These are phyloP conservation scores for Plicaturopsis crispa DNA, from an alignment of 768 basidiomycete genomes.

Conservation along the genomic window DNA sequence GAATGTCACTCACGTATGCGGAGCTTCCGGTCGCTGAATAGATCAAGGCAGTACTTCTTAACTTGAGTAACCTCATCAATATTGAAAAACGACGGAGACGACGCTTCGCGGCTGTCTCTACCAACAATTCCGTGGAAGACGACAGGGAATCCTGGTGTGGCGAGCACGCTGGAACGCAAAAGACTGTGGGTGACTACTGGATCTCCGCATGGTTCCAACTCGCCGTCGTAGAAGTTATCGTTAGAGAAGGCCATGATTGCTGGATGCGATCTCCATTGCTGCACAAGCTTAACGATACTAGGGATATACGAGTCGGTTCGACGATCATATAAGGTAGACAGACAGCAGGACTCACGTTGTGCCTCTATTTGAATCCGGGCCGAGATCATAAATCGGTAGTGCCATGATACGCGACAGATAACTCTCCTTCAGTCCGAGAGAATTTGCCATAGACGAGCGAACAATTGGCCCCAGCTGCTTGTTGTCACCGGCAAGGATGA, in stretches of 20 bases:
- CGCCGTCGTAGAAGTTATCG: conserved; percentile 47
- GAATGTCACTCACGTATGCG: conserved; percentile 28
- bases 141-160: conserved; percentile 44
- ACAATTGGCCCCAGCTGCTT: conserved; percentile 69
- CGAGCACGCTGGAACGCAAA: conserved; percentile 32
- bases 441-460: conserved; percentile 45
- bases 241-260: conserved; percentile 58
- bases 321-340: not conserved
- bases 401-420: conserved; percentile 57
- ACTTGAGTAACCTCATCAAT: conserved; percentile 50
- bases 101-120: conserved; percentile 57
- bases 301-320: conserved; percentile 1
- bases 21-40: conserved; percentile 27
- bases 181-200: conserved; percentile 31
- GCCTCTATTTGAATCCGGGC: conserved; percentile 13
- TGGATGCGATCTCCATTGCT: conserved; percentile 61
- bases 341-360: too few species aligned
- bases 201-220: conserved; percentile 43
- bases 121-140: conserved; percentile 56
- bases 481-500: conserved; percentile 62
- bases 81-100: conserved; percentile 69
- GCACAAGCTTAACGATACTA: conserved; percentile 55
- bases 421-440: conserved; percentile 50
- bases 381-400: conserved; percentile 31
- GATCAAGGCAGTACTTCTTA: conserved; percentile 32